Base-by-base conservation (phyloP, 2,329 filamentous ascomycete species). In the Arthrobotrys sinensis region DNA sequence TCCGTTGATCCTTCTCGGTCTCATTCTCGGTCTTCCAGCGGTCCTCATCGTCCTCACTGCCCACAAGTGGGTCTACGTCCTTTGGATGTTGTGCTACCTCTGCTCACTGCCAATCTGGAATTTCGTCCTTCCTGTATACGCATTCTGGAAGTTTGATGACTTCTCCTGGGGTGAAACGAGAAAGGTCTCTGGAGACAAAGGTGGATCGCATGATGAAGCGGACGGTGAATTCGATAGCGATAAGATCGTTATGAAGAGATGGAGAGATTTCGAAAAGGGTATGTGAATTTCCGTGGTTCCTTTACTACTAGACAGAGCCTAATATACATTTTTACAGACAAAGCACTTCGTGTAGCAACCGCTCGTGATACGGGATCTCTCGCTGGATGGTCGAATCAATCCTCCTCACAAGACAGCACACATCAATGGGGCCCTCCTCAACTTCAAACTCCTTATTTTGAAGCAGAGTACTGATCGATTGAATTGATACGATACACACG, bases 91-190 rank as follows among this genome's bases (percentile, higher is more conserved):
- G 50, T 96, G 98, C 85, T 99, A 99, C 85, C 89, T 99, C 16
- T 67, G 94, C 53, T 97, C 96, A 0, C 90, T 99, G 0, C 96
- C 96, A 0, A 89, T 99, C 73, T 99, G 96, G 96, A 99, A 99
- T 85, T 97, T 99, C 84, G 88, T 99, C 43, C 90, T 99, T 7
- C 96, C 96, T 0, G 90, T 90, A 6, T 99, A 99, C 84, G 92
- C 96, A 2, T 99, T 95, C 87, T 99, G 96, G 96, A 98, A 99
- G 86, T 99, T 99, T 84, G 96, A 99, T 84, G 96, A 99, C 86
- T 99, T 99, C 87, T 97, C 93, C 72, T 99, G 96, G 96, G 96
- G 96, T 83, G 96, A 99, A 80, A 99, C 96, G 69, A 90, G 96
- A 79, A 97, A 98, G 89, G 97, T 95, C 46, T 93, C 91, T 0